Conservation (phyloP, 768 basidiomycete genomes). For the Phallus indusiatus region DNA sequence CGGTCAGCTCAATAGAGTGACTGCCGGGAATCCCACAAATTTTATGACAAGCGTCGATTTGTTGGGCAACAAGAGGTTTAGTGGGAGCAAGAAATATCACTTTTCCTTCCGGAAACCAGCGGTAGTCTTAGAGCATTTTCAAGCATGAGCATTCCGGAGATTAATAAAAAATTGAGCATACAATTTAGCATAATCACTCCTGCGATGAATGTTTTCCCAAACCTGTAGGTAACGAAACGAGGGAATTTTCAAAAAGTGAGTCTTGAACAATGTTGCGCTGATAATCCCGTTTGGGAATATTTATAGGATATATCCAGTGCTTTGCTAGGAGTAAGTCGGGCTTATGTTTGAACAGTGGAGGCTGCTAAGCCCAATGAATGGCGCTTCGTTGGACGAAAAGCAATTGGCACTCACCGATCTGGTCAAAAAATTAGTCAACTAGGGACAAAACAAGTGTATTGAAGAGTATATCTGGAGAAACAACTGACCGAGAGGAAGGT, state of each 20-base stretch:
- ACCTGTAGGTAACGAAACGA: conserved; percentile 92
- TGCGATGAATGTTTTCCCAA: conserved; percentile 95
- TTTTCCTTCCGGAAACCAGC: conserved; percentile 89
- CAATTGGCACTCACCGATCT: neutral
- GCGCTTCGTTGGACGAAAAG: neutral
- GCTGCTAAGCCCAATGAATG: conserved; percentile 28
- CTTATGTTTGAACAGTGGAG: conserved; percentile 66
- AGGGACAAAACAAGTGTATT: conserved; percentile 7
- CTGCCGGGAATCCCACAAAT: conserved; percentile 86
- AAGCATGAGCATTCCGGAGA: neutral
- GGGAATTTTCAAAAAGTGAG: conserved; percentile 84
- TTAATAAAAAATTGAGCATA: conserved; percentile 26
- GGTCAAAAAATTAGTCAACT: conserved; percentile 1
- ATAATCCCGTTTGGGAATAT: conserved; percentile 81
- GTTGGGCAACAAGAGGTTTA: conserved; percentile 92
- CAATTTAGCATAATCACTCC: conserved; percentile 96
- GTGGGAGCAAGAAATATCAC: conserved; percentile 95
- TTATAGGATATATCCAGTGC: conserved; percentile 89
- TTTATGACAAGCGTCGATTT: conserved; percentile 86
- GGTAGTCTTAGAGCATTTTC: conserved; percentile 41
- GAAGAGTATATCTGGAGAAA: neutral
- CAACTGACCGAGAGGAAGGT: conserved; percentile 46
- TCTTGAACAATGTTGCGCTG: conserved; percentile 87
- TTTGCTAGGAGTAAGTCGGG: conserved; percentile 70
- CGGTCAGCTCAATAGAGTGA: conserved; percentile 83